Base-by-base conservation (phyloP, 192 early-diverging fungal genomes). In the Podila clonocystis region DNA sequence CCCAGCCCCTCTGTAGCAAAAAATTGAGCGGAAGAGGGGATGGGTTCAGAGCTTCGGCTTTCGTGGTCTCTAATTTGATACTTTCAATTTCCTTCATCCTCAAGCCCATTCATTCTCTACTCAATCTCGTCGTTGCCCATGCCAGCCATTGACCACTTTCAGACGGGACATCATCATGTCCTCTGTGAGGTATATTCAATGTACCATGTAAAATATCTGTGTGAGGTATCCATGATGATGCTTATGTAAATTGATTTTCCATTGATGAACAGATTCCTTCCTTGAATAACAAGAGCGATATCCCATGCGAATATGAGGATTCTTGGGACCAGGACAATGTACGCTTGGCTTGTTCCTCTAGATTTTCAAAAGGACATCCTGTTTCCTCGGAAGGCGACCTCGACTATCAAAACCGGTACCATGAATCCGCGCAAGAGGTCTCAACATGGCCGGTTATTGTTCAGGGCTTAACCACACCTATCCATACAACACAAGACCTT, bases 251-350 rank as follows among this genome's bases (percentile, higher is more conserved):
- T 3, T 5, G 6, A 34, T 38, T 20, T 34, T 34, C 26, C 8
- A 17, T 3, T 13, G 11, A 11, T 5, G 30, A 45, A 45, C 22
- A 80, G 77, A 73, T 80, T 4, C 48, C 70, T 13, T 62, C 31
- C 0, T 38, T 80, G 5, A 67, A 80, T 34, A 33, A 22, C 4
- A 61, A 80, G 50, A 69, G 60, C 15, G 65, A 70, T 26, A 68
- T 63, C 20, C 77, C 77, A 7, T 5, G 60, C 20, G 36, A 26
- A 19, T 80, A 69, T 68, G 41, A 80, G 58, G 67, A 64, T 24
- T 60, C 52, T 20, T 80, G 77, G 77, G 77, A 80, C 33, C 67
- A 58, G 12, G 48, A 73, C 20, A 70, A 80, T 30, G 77, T 80
- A 28, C 70, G 77, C 4, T 59, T 80, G 17, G 65, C 77, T 2